phyloP scores from a whole-genome alignment of 306 rosid genomes.

The Vicia faba region DNA sequence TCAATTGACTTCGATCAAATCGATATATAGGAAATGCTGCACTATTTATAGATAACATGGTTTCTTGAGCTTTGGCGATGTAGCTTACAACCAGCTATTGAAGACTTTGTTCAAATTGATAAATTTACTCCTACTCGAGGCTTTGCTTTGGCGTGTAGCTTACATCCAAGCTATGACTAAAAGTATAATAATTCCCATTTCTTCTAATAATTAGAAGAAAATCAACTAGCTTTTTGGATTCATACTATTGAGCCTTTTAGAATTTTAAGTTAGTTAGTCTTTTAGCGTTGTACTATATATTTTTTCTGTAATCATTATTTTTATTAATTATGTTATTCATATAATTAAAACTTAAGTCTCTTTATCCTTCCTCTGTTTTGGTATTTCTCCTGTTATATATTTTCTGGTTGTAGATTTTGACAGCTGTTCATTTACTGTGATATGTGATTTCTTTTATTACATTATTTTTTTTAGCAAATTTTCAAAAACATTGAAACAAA shows the following conservation, averaged over 20 bases:
- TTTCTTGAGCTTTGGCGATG: neutral
- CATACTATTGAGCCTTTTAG: too few relatives aligned
- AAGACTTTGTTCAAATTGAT: neutral
- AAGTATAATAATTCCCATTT: slow-evolving; percentile 25
- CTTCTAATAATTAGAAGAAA: slow-evolving; percentile 25
- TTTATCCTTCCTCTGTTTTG: too few relatives aligned
- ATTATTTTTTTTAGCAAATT: neutral
- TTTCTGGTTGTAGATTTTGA: slow-evolving; percentile 5
- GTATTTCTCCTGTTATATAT: neutral
- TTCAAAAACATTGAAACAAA: neutral
- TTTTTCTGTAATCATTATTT: too few relatives aligned
- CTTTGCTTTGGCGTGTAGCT: slow-evolving; percentile 25
- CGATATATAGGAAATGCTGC: slow-evolving; percentile 48
- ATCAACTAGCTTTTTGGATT: neutral
- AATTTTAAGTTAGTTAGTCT: too few relatives aligned
- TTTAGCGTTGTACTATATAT: too few relatives aligned
- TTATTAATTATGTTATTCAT: too few relatives aligned
- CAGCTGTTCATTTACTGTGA: neutral
- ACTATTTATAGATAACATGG: slow-evolving; percentile 8
- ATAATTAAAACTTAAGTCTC: too few relatives aligned
- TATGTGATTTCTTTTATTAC: neutral
- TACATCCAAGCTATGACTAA: slow-evolving; percentile 18
- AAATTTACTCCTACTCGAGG: neutral
- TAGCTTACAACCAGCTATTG: slow-evolving; percentile 11
- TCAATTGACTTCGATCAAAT: slow-evolving; percentile 65